phyloP scores from a whole-genome alignment of 495 filamentous ascomycete genomes.

The Oleoguttula mirabilis region DNA sequence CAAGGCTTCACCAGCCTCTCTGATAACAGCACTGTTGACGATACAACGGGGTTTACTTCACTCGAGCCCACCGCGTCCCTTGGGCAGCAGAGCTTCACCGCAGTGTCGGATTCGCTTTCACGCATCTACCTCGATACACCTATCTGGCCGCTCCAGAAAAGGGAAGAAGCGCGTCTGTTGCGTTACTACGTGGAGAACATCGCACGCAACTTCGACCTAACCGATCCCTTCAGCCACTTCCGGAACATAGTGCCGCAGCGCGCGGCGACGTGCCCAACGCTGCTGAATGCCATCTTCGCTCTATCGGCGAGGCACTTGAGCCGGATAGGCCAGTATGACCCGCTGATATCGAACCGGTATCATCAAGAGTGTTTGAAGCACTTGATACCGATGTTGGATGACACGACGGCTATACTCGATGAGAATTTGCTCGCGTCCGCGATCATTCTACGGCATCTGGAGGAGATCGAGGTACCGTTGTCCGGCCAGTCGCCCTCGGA shows the following conservation, averaged over 20 bases:
- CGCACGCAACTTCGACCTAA: conserved; percentile 17
- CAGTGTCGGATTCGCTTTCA: conserved; percentile 10
- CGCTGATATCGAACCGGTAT: conserved; percentile 7
- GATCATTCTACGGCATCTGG: conserved; percentile 48
- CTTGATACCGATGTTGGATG: conserved; percentile 35
- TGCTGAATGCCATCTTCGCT: conserved; percentile 19
- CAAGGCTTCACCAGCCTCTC: conserved; percentile 5
- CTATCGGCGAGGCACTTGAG: conserved; percentile 13
- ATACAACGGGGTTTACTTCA: background rate
- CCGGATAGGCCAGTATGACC: conserved; percentile 12
- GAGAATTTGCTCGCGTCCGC: conserved; percentile 49
- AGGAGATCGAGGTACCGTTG: conserved; percentile 47
- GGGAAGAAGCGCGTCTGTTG: conserved; percentile 12
- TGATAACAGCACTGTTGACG: background rate
- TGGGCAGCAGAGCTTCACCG: conserved; percentile 1
- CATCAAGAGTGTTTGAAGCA: conserved; percentile 16
- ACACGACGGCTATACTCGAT: conserved; percentile 40
- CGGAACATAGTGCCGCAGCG: conserved; percentile 15
- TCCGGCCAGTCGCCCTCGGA: conserved; percentile 29
- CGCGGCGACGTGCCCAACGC: conserved; percentile 12
- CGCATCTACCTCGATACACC: conserved; percentile 18
- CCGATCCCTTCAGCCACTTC: conserved; percentile 15
- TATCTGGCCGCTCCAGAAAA: conserved; percentile 17
- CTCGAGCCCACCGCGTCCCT: background rate
- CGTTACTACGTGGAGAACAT: conserved; percentile 16